phyloP scores from a whole-genome alignment of 2,329 filamentous ascomycete genomes.

The Monilinia aucupariae region DNA sequence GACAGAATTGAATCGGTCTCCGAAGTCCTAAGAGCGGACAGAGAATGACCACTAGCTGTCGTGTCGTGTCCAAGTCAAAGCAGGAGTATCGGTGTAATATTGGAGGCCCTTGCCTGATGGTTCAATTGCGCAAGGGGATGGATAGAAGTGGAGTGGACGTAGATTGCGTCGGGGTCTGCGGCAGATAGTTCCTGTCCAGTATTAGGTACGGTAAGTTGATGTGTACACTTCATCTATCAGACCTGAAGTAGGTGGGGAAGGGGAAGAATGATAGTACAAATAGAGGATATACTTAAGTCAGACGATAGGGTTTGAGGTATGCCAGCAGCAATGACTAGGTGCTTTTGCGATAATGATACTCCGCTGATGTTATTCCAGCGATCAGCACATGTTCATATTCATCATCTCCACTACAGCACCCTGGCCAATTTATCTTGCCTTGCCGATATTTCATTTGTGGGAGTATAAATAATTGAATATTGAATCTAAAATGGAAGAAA shows the following conservation, averaged over 20 bases:
- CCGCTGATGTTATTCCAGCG: not conserved
- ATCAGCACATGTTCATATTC: slow-evolving; percentile 6
- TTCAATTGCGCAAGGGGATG: not conserved
- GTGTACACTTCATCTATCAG: slow-evolving; percentile 11
- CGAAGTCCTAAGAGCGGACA: slow-evolving; percentile 41
- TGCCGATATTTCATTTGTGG: too few species aligned
- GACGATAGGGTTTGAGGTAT: slow-evolving; percentile 15
- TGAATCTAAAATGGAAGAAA: too few species aligned
- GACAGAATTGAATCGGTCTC: slow-evolving; percentile 34
- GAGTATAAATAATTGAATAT: too few species aligned
- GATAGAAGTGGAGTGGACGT: not conserved
- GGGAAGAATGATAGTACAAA: not conserved
- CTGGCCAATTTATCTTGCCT: not conserved
- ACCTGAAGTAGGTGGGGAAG: slow-evolving; percentile 1
- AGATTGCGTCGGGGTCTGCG: not conserved
- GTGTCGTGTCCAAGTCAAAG: not conserved
- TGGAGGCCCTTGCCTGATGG: not conserved
- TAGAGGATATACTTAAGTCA: slow-evolving; percentile 10
- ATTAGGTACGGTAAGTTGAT: not conserved
- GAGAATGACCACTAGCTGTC: slow-evolving; percentile 35
- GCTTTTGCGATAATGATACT: not conserved
- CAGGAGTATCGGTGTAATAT: not conserved
- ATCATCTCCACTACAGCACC: not conserved
- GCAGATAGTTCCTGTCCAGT: not conserved
- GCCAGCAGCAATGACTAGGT: slow-evolving; percentile 9